Conservation (phyloP, 2,329 filamentous ascomycete species). For the Neoarthrinium moseri region DNA sequence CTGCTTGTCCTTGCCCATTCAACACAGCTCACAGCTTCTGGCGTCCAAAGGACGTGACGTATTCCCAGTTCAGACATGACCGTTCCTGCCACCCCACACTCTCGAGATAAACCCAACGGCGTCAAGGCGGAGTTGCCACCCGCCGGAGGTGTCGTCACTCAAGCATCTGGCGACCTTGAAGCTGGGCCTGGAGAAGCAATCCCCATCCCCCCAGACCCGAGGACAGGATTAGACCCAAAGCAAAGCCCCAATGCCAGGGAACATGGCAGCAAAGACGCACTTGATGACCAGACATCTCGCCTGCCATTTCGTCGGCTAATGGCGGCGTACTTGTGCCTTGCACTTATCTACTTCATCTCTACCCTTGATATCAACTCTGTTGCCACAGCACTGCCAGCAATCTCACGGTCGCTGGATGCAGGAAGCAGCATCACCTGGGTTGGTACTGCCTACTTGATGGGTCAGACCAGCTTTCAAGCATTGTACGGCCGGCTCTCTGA, state of each 20-base stretch:
- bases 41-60: no score
- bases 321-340: slow-evolving; percentile 15
- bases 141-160: no score
- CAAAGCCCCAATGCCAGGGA: not conserved
- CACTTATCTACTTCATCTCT: slow-evolving; percentile 16
- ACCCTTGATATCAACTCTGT: slow-evolving; percentile 21
- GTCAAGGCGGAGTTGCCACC: no score
- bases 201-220: no score
- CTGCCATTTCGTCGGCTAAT: slow-evolving; percentile 17
- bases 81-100: no score
- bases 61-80: no score
- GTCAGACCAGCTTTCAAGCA: slow-evolving; percentile 4
- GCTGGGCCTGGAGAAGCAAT: no score
- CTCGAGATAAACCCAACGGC: no score
- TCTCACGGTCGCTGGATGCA: not conserved
- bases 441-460: slow-evolving; percentile 7
- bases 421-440: slow-evolving; percentile 6
- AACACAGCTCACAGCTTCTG: no score
- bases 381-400: slow-evolving; percentile 6
- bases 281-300: slow-evolving; percentile 14
- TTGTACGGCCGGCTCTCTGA: slow-evolving; percentile 9
- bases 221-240: no score
- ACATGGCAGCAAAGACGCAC: not conserved
- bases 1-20: no score
- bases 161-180: no score